A percentile compares a stretch with the other conserved stretches of the same genome.
Conservation (phyloP, 331 rosid genomes). For the Quercus phellos region DNA sequence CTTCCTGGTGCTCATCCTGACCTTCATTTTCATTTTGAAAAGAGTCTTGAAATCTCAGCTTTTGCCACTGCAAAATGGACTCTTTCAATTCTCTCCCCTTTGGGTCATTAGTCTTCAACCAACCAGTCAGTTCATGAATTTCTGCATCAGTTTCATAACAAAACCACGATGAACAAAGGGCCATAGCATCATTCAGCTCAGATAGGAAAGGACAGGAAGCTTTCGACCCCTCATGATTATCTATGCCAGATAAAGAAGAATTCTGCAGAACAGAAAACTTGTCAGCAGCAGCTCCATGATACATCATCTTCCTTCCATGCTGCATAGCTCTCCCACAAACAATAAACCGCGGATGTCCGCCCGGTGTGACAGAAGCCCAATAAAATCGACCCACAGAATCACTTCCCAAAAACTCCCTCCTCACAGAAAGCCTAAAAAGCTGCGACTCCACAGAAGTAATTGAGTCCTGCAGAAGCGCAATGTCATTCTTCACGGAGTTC, state of each 20-base stretch:
- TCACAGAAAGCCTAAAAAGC: slow-evolving; percentile 61
- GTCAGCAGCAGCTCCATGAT: slow-evolving; percentile 21
- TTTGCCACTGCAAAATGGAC: slow-evolving; percentile 63
- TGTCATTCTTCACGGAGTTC: slow-evolving; percentile 56
- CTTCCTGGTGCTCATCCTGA: slow-evolving; percentile 40
- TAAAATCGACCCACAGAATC: slow-evolving; percentile 74
- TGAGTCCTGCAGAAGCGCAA: slow-evolving; percentile 59
- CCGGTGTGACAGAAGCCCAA: slow-evolving; percentile 61
- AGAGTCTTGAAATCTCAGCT: slow-evolving; percentile 47
- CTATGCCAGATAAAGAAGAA: slow-evolving; percentile 30
- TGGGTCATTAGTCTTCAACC: slow-evolving; percentile 59
- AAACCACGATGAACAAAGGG: slow-evolving; percentile 49
- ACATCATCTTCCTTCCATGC: slow-evolving; percentile 26
- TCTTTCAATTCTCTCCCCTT: slow-evolving; percentile 83
- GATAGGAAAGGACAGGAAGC: slow-evolving; percentile 31
- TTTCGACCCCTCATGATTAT: slow-evolving; percentile 34
- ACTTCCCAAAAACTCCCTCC: slow-evolving; percentile 77
- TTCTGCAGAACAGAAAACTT: slow-evolving; percentile 31
- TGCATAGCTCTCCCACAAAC: slow-evolving; percentile 56
- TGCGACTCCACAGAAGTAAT: slow-evolving; percentile 49
- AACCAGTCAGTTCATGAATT: slow-evolving; percentile 57
- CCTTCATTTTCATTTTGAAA: slow-evolving; percentile 30
- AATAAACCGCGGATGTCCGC: slow-evolving; percentile 49
- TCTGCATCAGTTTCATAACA: slow-evolving; percentile 70
- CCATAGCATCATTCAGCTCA: slow-evolving; percentile 27